Evolutionary conservation across 73 alveolate genomes (phyloP), one percentile per base, ranked within the genome.

Genomic region (Paramecium primaurelia): DNA sequence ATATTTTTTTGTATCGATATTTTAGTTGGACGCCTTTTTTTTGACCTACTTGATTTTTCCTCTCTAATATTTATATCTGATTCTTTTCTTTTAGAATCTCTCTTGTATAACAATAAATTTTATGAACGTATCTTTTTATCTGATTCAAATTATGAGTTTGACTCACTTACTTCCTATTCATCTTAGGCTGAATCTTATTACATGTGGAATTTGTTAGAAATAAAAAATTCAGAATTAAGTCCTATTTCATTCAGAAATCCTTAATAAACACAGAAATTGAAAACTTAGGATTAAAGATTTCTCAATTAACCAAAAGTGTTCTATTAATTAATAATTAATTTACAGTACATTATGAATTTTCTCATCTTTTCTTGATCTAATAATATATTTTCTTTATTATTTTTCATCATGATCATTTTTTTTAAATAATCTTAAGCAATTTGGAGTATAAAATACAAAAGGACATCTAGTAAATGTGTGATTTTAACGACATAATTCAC

Each of bases 401-500:
- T 38, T 20, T 77, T 77, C 89, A 40, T 44, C 71, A 12, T 26
- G 40, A 26, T 38, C 49, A 77, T 18, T 22, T 77, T 34, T 77
- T 37, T 59, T 36, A 37, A 38, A 42, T 37, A 77, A 34, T 22
- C 49, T 40, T 16, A 38, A 8, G 16, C 25, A 38, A 42, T 77
- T 77, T 8, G 89, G 89, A 0, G 71, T 40, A 44, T 77, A 77
- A 37, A 77, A 77, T 37, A 77, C 89, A 77, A 77, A 77, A 18
- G 89, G 89, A 40, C 89, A 77, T 77, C 42, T n/a, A 20, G 89
- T 77, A 42, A 77, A 77, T 36, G 40, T 59, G 42, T 77, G 89
- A 77, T 77, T 77, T 30, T 77, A 44, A 42, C 22, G 26, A 77
- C 89, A 77, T 10, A 77, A 77, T 42, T 77, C 89, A 77, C 89